Percentiles rank a stretch among this genome's conserved stretches.
Evolutionary conservation across 768 basidiomycete species (phyloP).

Genomic region (Guyanaporus albipodus): DNA sequence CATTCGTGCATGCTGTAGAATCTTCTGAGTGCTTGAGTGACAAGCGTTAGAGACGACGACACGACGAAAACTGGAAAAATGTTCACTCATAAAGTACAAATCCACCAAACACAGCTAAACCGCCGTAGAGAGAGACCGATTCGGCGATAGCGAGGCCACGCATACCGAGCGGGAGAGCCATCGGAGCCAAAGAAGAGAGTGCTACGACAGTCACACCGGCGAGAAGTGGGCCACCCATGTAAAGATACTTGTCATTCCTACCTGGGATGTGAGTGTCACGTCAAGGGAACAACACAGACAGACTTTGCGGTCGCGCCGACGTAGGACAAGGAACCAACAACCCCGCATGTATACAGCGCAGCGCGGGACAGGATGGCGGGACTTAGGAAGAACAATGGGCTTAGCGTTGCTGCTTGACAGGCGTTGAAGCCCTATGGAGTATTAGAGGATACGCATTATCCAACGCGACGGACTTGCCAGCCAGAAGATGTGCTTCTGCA

Average conservation of each 20-base stretch:
- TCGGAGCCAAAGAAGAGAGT: constrained; percentile 79
- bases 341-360: constrained; percentile 81
- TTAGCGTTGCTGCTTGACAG: constrained; percentile 81
- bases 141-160: constrained; percentile 75
- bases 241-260: constrained; percentile 77
- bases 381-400: constrained; percentile 84
- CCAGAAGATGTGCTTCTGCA: constrained; percentile 82
- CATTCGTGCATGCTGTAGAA: constrained; percentile 69
- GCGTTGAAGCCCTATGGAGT: constrained; percentile 68
- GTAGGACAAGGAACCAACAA: constrained; percentile 83
- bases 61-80: neutral
- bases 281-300: constrained; percentile 11
- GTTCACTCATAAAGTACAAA: constrained; percentile 86
- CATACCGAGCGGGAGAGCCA: constrained; percentile 82
- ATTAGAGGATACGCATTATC: neutral
- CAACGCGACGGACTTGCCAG: constrained; percentile 43
- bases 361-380: constrained; percentile 85
- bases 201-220: constrained; percentile 89
- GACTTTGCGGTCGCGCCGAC: constrained; percentile 84
- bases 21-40: constrained; percentile 66
- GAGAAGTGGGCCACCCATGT: constrained; percentile 83
- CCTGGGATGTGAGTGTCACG: neutral
- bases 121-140: constrained; percentile 79
- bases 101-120: constrained; percentile 81
- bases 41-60: neutral